These are phyloP conservation scores for Chalaropsis ovoidea DNA, from an alignment of 2,329 filamentous ascomycete genomes.

Conservation along the genomic window DNA sequence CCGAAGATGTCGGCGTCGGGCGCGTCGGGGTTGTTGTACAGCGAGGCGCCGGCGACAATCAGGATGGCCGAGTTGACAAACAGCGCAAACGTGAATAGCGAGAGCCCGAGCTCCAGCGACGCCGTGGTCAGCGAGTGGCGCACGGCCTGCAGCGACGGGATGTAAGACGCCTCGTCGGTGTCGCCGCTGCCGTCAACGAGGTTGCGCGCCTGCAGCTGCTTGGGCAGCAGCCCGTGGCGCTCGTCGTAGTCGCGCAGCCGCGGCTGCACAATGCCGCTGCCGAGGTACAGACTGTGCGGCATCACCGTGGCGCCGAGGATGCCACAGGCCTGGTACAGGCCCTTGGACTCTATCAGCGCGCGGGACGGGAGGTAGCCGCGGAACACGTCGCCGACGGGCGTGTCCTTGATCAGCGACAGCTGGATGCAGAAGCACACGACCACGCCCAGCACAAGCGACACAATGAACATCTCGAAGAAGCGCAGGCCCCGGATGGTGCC, in stretches of 20 bases:
- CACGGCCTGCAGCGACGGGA: slow-evolving; percentile 63
- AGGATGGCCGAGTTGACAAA: slow-evolving; percentile 78
- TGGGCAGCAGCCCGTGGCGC: slow-evolving; percentile 44
- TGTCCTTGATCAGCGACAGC: slow-evolving; percentile 50
- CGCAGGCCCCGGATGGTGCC: slow-evolving; percentile 50
- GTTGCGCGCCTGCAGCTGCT: slow-evolving; percentile 25
- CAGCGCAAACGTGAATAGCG: slow-evolving; percentile 71
- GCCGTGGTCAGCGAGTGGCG: slow-evolving; percentile 63
- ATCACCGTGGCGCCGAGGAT: slow-evolving; percentile 69
- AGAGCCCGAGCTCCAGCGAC: slow-evolving; percentile 57
- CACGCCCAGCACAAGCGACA: slow-evolving; percentile 54
- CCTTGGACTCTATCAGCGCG: slow-evolving; percentile 47
- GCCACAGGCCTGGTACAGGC: slow-evolving; percentile 60
- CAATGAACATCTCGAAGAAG: slow-evolving; percentile 55
- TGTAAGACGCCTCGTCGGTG: slow-evolving; percentile 49
- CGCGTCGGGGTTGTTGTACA: slow-evolving; percentile 54
- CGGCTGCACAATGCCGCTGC: slow-evolving; percentile 58
- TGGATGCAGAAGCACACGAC: slow-evolving; percentile 63
- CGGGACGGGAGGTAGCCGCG: slow-evolving; percentile 54
- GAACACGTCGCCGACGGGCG: slow-evolving; percentile 50
- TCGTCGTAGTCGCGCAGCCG: slow-evolving; percentile 55
- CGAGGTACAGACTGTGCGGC: slow-evolving; percentile 59
- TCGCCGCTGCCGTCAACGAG: slow-evolving; percentile 27
- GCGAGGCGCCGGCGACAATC: slow-evolving; percentile 67
- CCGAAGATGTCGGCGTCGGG: slow-evolving; percentile 67